Conservation (phyloP, 306 rosid genomes). For the Biancaea sappan region DNA sequence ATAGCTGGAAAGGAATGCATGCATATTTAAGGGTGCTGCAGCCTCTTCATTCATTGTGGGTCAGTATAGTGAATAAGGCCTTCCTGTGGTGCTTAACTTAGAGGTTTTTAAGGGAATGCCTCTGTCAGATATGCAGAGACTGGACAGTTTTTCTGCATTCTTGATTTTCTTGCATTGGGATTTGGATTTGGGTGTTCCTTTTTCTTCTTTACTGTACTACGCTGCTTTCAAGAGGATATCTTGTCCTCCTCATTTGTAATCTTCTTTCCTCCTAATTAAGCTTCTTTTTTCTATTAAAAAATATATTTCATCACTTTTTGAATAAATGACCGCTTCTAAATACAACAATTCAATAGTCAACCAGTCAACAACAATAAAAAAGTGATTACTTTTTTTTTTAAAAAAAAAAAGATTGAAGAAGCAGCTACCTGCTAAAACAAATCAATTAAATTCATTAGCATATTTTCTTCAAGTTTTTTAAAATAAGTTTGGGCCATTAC, state of each 20-base stretch:
- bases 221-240: neutral
- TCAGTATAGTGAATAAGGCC: neutral
- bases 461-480: neutral
- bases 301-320: too few relatives aligned
- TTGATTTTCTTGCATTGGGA: neutral
- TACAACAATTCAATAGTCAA: too few relatives aligned
- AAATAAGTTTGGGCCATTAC: conserved; percentile 1
- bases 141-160: neutral
- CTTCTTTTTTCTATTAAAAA: too few relatives aligned
- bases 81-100: neutral
- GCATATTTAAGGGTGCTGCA: too few relatives aligned
- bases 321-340: too few relatives aligned
- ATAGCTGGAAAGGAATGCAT: too few relatives aligned
- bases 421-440: neutral
- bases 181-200: neutral
- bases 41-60: too few relatives aligned
- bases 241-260: neutral
- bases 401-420: too few relatives aligned
- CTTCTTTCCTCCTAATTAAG: neutral
- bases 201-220: neutral
- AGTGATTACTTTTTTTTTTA: too few relatives aligned
- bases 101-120: neutral
- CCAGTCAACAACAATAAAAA: neutral
- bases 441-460: neutral
- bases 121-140: neutral